Conservation (phyloP, 2,329 filamentous ascomycete genomes). For the Fusarium udum region DNA sequence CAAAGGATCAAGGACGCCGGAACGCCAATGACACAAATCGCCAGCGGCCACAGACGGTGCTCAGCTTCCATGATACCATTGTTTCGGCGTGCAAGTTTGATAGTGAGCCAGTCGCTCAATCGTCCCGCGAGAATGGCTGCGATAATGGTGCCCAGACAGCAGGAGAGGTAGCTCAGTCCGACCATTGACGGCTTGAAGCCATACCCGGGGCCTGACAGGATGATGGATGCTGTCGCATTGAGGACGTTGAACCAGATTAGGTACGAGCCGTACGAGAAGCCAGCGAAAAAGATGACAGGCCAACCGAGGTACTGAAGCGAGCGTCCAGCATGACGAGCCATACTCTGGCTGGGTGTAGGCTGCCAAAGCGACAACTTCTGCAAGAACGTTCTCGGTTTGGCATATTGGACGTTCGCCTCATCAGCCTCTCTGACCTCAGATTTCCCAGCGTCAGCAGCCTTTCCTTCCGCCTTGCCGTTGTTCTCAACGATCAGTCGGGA, state of each 20-base stretch:
- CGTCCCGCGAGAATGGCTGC: slow-evolving; percentile 46
- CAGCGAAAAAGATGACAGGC: slow-evolving; percentile 55
- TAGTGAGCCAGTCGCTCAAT: slow-evolving; percentile 51
- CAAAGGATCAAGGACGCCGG: slow-evolving; percentile 46
- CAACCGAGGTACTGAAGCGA: slow-evolving; percentile 51
- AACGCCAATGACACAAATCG: slow-evolving; percentile 44
- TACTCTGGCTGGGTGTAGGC: slow-evolving; percentile 45
- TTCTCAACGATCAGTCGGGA: slow-evolving; percentile 10
- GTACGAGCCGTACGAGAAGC: slow-evolving; percentile 55
- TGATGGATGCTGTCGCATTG: slow-evolving; percentile 55
- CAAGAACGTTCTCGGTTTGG: slow-evolving; percentile 49
- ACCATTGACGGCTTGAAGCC: slow-evolving; percentile 52
- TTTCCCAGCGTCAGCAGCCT: neutral
- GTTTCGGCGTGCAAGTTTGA: slow-evolving; percentile 52
- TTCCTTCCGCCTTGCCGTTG: neutral
- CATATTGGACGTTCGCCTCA: neutral
- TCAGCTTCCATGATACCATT: slow-evolving; percentile 54
- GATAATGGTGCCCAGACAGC: slow-evolving; percentile 47
- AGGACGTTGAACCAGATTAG: slow-evolving; percentile 56
- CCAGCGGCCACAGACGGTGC: slow-evolving; percentile 53
- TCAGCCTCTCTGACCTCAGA: slow-evolving; percentile 16
- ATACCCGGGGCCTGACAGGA: slow-evolving; percentile 51
- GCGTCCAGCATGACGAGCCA: slow-evolving; percentile 51
- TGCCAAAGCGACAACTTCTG: slow-evolving; percentile 55
- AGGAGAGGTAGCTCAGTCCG: slow-evolving; percentile 51